phyloP scores from a whole-genome alignment of 345 rosid genomes.

The Aethionema arabicum region DNA sequence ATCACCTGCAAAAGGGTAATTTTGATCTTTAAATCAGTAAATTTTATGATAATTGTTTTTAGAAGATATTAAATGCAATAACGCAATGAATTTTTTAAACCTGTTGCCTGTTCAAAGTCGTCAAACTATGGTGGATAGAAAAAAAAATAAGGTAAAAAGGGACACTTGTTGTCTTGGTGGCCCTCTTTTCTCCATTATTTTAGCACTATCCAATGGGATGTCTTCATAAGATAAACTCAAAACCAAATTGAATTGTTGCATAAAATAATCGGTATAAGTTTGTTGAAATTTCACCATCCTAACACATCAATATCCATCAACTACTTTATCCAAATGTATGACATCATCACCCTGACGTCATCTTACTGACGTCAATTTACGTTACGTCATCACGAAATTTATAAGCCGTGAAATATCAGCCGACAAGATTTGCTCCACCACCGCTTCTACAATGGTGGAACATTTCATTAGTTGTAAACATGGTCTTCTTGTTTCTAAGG shows the following conservation, averaged over 20 bases:
- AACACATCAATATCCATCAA: slow-evolving; percentile 6
- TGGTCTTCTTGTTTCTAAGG: too few relatives aligned
- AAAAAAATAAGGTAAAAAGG: slow-evolving; percentile 5
- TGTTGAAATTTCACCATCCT: slow-evolving; percentile 11
- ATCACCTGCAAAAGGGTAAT: neutral
- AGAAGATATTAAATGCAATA: slow-evolving; percentile 4
- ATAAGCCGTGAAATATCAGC: neutral
- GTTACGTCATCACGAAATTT: slow-evolving; percentile 2
- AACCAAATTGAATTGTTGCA: slow-evolving; percentile 21
- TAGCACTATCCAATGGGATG: slow-evolving; percentile 1
- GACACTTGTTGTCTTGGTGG: slow-evolving; percentile 14
- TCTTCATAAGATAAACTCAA: slow-evolving; percentile 22
- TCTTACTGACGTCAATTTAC: slow-evolving; percentile 10
- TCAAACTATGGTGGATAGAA: slow-evolving; percentile 17
- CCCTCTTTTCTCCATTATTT: slow-evolving; percentile 21
- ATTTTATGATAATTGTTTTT: neutral
- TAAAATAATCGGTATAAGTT: slow-evolving; percentile 15
- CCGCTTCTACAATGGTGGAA: too few relatives aligned
- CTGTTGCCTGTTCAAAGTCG: slow-evolving; percentile 18
- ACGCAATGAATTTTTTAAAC: slow-evolving; percentile 2
- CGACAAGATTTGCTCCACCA: too few relatives aligned
- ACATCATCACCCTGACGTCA: slow-evolving; percentile 29
- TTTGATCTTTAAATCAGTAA: slow-evolving; percentile 4
- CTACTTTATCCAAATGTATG: neutral
- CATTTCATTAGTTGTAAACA: too few relatives aligned